Percentiles rank a stretch among this genome's conserved stretches.
Conservation (phyloP, 108 stramenopile species). For the Aurantiochytrium sp. region DNA sequence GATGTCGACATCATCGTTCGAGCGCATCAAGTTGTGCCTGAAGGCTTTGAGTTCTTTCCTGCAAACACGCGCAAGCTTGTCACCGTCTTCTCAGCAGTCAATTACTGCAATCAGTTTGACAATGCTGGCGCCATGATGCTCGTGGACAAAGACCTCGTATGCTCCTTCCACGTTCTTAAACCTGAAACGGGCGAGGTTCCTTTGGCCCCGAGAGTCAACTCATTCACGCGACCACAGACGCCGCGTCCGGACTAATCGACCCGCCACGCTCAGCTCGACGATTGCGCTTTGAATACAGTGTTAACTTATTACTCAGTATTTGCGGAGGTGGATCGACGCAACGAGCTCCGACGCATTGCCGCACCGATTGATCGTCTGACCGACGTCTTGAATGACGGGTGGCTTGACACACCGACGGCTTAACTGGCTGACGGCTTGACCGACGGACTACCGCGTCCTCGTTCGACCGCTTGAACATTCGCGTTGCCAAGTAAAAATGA, state of each 20-base stretch:
- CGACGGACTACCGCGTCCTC: too few species aligned
- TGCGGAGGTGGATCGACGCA: not conserved
- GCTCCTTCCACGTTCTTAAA: conserved; percentile 71
- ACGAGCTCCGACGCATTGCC: too few species aligned
- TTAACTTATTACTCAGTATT: not conserved
- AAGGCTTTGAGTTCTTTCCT: conserved; percentile 69
- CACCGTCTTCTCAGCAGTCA: conserved; percentile 91
- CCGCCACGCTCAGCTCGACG: not conserved
- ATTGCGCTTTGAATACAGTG: too few species aligned
- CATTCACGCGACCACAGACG: not conserved
- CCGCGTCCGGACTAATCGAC: not conserved
- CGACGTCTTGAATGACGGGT: too few species aligned
- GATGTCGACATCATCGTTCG: conserved; percentile 45
- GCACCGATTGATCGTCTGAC: too few species aligned
- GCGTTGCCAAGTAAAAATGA: too few species aligned
- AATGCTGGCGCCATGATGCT: conserved; percentile 97
- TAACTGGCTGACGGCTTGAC: too few species aligned
- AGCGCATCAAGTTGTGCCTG: conserved; percentile 50
- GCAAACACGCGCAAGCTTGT: conserved; percentile 74
- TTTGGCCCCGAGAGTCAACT: not conserved
- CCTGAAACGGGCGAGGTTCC: not conserved
- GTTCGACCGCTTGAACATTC: too few species aligned
- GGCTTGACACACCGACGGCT: too few species aligned
- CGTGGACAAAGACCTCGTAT: conserved; percentile 89
- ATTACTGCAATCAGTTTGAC: conserved; percentile 98